Percentiles rank a stretch among this genome's conserved stretches.
Conservation (phyloP, 2,329 filamentous ascomycete genomes). For the Capronia coronata region DNA sequence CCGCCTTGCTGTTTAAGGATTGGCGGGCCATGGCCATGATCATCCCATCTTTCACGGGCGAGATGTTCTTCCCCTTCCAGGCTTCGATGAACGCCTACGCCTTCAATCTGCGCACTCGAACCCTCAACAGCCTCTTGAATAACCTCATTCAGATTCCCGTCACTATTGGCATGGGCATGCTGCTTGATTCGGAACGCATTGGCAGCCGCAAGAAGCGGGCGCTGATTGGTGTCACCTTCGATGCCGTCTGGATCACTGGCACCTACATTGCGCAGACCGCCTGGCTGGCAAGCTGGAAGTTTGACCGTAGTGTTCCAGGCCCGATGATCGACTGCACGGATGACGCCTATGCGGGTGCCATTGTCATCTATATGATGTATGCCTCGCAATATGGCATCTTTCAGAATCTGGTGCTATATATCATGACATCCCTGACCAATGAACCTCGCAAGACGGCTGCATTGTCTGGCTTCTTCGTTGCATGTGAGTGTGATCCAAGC, state of each 20-base stretch:
- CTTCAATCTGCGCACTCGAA: slow-evolving; percentile 5
- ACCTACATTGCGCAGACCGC: slow-evolving; percentile 5
- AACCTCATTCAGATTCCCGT: slow-evolving; percentile 8
- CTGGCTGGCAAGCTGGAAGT: slow-evolving; percentile 5
- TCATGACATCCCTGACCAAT: neutral
- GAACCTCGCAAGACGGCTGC: neutral
- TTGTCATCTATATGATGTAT: slow-evolving; percentile 6
- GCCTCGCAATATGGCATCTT: slow-evolving; percentile 8
- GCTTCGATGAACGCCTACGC: slow-evolving; percentile 7
- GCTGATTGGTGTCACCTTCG: slow-evolving; percentile 2
- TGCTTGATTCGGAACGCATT: slow-evolving; percentile 1
- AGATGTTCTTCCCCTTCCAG: slow-evolving; percentile 5
- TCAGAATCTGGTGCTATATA: slow-evolving; percentile 3
- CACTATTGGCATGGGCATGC: slow-evolving; percentile 2
- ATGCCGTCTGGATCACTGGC: slow-evolving; percentile 8
- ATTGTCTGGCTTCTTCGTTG: slow-evolving; percentile 2
- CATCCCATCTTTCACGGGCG: neutral
- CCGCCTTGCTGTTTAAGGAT: neutral
- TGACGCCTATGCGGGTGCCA: slow-evolving; percentile 2
- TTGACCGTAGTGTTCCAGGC: neutral
- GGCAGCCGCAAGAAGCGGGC: slow-evolving; percentile 2
- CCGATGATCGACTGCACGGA: neutral
- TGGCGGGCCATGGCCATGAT: neutral
- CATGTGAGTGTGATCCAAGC: neutral
- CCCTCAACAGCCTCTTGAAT: slow-evolving; percentile 5